Evolutionary conservation across 169 alveolate species (phyloP), one percentile per base, ranked within the genome.

Genomic region (Eimeria sp.): DNA sequence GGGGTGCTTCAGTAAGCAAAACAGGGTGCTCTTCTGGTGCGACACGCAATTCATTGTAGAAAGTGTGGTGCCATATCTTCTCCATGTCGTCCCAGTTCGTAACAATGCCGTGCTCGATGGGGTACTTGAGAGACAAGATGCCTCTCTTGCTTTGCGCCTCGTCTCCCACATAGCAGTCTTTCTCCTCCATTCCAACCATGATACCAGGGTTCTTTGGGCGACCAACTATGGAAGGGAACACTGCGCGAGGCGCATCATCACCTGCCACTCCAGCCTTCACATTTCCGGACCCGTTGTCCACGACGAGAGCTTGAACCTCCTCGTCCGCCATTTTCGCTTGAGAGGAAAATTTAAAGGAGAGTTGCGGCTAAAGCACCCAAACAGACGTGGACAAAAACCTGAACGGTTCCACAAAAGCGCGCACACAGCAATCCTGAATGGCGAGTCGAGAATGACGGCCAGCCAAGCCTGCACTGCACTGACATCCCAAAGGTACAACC

Each of bases 241-340:
- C 99, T 96, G 99, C 98, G 72, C 99, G 98, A 37, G 99, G 99
- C 77, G 99, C 99, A 95, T 99, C 99, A 85, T 99, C 99, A 27
- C 99, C 99, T 49, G 99, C 99, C 82, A 99, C 98, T 89, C 99
- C 99, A 66, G 99, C 99, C 98, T 99, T 99, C 97, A 99, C 99
- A 98, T 98, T 98, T 62, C 99, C 99, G 97, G 99, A 99, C 76
- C 99, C 99, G 96, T 99, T 99, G 98, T 99, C 99, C 95, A 99
- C 99, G 90, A 99, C 99, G 97, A 99, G 97, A 71, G 99, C 99
- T 91, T 98, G 98, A 80, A 98, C 97, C 96, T 98, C 99, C 89
- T 98, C 99, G 97, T 97, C 99, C 87, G 99, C 98, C 97, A 96
- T 96, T 62, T 88, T 89, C 66, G 54, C 90, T 18, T 46, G 40